Conservation (phyloP, 495 filamentous ascomycete genomes). For the Aspergillus egyptiacus region DNA sequence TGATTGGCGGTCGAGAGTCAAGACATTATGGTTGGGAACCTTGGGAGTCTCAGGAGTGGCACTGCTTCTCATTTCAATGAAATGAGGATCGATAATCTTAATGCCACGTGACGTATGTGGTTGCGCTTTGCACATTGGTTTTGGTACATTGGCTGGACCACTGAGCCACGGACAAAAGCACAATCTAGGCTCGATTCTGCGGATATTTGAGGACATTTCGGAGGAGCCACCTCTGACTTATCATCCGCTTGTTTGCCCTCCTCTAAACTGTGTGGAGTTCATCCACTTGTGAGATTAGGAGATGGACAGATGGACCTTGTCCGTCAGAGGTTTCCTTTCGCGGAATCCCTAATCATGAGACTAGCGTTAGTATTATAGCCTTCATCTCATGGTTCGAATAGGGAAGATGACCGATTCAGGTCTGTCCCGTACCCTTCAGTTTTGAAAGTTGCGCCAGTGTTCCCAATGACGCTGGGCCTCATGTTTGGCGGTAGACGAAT, state of each 20-base stretch:
- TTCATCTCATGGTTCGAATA: background rate
- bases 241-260: background rate
- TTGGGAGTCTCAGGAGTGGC: too few species aligned
- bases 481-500: constrained; percentile 42
- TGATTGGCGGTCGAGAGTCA: background rate
- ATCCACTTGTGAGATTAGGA: background rate
- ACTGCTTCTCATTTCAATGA: constrained; percentile 1
- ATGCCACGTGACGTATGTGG: constrained; percentile 17
- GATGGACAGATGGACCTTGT: background rate
- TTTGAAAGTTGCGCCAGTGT: background rate
- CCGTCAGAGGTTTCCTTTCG: constrained; percentile 32
- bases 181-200: background rate
- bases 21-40: too few species aligned
- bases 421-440: background rate
- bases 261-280: background rate
- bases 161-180: constrained; percentile 1
- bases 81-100: constrained; percentile 9
- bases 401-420: background rate
- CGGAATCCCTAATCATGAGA: constrained; percentile 7
- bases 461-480: constrained; percentile 20
- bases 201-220: background rate
- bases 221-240: too few species aligned
- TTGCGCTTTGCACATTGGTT: constrained; percentile 4
- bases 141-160: constrained; percentile 1
- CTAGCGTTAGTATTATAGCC: background rate